These are phyloP conservation scores for Kurtzmaniella cleridarum DNA, from an alignment of 805 yeast genomes.

Conservation along the genomic window DNA sequence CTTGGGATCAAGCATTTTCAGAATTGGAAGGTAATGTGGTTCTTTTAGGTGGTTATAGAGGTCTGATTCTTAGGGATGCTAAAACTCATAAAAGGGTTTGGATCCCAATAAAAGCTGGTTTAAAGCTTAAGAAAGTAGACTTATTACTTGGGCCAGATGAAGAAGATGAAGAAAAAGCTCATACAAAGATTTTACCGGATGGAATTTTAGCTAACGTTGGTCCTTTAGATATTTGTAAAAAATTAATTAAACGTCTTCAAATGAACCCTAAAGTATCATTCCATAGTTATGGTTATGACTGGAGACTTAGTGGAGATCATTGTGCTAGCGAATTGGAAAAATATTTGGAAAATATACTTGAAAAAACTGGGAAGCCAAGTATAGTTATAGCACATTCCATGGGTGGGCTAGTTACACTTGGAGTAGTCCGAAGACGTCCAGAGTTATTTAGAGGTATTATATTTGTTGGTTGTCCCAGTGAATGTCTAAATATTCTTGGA, in stretches of 20 bases:
- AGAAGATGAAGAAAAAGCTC: conserved; percentile 60
- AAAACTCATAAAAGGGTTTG: conserved; percentile 65
- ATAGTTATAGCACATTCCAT: conserved; percentile 84
- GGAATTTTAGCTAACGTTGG: conserved; percentile 80
- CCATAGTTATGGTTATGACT: conserved; percentile 85
- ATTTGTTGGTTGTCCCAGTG: conserved; percentile 80
- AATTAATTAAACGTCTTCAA: conserved; percentile 48
- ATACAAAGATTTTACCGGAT: conserved; percentile 55
- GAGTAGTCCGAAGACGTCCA: conserved; percentile 66
- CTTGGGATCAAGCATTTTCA: conserved; percentile 45
- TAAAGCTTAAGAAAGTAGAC: conserved; percentile 65
- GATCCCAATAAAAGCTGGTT: conserved; percentile 85
- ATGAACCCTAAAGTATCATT: conserved; percentile 56
- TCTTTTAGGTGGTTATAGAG: conserved; percentile 85
- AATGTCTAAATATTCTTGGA: conserved; percentile 81
- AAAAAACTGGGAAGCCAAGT: conserved; percentile 50
- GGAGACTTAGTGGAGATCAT: conserved; percentile 72
- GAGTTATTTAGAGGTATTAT: conserved; percentile 65
- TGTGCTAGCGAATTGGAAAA: conserved; percentile 46
- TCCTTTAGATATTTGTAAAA: conserved; percentile 73
- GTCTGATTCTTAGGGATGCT: conserved; percentile 66
- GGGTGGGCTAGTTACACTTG: conserved; percentile 89
- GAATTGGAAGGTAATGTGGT: conserved; percentile 74
- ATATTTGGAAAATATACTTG: conserved; percentile 42
- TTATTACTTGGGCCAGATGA: conserved; percentile 66